These are phyloP conservation scores for Rhynchospora pubera DNA, from an alignment of 176 grass and related monocot genomes.

Conservation along the genomic window DNA sequence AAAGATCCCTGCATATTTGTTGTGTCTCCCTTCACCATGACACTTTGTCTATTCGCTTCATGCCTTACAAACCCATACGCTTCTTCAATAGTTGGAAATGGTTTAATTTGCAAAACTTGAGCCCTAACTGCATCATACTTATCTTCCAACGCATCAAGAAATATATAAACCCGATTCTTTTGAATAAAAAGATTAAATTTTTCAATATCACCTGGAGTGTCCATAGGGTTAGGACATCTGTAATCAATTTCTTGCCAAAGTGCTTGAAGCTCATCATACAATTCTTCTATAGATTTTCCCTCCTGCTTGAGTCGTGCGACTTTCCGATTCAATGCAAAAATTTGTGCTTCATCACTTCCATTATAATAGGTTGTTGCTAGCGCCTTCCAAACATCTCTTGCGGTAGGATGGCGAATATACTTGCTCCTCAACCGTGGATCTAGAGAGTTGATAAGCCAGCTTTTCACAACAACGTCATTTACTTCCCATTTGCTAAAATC, in stretches of 20 bases:
- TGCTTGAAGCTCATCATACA: background rate
- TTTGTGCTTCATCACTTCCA: background rate
- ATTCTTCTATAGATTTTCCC: background rate
- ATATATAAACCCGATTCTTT: background rate
- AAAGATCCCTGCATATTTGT: too few relatives aligned
- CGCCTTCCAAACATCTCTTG: too few relatives aligned
- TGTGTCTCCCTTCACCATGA: background rate
- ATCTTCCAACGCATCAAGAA: background rate
- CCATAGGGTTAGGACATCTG: background rate
- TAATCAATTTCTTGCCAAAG: background rate
- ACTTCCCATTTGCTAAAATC: too few relatives aligned
- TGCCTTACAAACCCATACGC: background rate
- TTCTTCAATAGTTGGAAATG: background rate
- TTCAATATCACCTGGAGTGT: background rate
- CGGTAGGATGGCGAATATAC: background rate
- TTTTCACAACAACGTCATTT: too few relatives aligned
- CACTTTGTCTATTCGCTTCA: background rate
- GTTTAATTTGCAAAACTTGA: background rate
- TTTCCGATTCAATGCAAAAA: background rate
- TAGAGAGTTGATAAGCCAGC: background rate
- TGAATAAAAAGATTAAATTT: background rate
- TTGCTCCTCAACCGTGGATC: background rate
- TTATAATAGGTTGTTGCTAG: too few relatives aligned
- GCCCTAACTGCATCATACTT: background rate
- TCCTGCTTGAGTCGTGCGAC: background rate